A percentile compares a stretch with the other conserved stretches of the same genome.
These are phyloP conservation scores for Phytophthora boehmeriae DNA, from an alignment of 352 stramenopile species.

Conservation along the genomic window DNA sequence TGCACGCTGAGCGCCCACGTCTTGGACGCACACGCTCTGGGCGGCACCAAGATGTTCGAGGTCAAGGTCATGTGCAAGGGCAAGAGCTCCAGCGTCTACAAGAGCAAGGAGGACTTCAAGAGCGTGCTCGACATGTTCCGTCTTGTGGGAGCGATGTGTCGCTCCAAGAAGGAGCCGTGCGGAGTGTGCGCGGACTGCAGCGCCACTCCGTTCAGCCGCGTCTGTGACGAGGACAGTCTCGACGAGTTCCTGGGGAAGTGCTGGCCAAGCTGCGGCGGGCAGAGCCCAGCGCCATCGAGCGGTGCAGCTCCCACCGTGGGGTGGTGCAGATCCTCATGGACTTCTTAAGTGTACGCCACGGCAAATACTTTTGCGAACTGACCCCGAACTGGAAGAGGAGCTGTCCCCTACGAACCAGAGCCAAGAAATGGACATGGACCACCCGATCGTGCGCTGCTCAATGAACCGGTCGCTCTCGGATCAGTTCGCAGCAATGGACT, in stretches of 20 bases:
- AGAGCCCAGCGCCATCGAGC: constrained; percentile 43
- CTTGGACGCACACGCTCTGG: constrained; percentile 65
- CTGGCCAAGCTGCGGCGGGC: constrained; percentile 65
- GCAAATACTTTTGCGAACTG: constrained; percentile 75
- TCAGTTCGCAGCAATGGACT: constrained; percentile 78
- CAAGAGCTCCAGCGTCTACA: constrained; percentile 79
- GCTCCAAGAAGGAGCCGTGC: constrained; percentile 53
- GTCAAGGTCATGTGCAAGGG: constrained; percentile 80
- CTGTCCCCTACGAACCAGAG: constrained; percentile 19
- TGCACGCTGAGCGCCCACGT: constrained; percentile 58
- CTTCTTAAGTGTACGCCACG: constrained; percentile 78
- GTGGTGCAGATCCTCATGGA: constrained; percentile 87
- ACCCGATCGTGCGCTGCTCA: constrained; percentile 73
- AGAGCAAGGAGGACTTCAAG: constrained; percentile 87
- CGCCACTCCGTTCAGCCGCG: constrained; percentile 39
- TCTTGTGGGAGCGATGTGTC: constrained; percentile 74
- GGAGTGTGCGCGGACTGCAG: constrained; percentile 61
- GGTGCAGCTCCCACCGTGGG: constrained; percentile 71
- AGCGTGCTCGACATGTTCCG: constrained; percentile 85
- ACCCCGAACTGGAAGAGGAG: constrained; percentile 41
- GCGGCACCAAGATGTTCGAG: constrained; percentile 83
- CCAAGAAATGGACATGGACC: constrained; percentile 64
- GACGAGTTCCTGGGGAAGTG: constrained; percentile 61
- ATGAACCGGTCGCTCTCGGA: constrained; percentile 79
- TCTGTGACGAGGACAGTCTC: constrained; percentile 59